Base-by-base conservation (phyloP, 768 basidiomycete genomes). In the Krasilnikovozyma curviuscula region DNA sequence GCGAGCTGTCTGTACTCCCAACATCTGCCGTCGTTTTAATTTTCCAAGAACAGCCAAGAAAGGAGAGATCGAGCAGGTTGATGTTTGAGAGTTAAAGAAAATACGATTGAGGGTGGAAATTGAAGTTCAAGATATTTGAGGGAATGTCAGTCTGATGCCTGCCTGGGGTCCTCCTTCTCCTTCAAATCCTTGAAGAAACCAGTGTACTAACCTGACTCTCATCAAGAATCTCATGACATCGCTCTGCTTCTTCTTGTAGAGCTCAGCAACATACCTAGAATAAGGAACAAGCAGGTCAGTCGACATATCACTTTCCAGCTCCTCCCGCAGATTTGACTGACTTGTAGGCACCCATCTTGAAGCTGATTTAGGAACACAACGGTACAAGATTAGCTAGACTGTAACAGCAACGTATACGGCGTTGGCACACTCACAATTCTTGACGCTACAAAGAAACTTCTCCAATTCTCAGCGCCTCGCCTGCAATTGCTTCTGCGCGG, bases 1-100 rank as follows among this genome's bases (percentile, higher is more conserved):
- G 93, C 86, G 62, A 97, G 70, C 67, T 98, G 93, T 57, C 93
- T 83, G 72, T 88, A 93, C 65, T 95, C 89, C 89, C 89, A 93
- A 76, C 86, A 91, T 60, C 83, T 85, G 48, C 5, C n/a, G n/a
- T n/a, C n/a, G n/a, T n/a, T n/a, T n/a, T n/a, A n/a, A n/a, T n/a
- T n/a, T n/a, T n/a, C n/a, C n/a, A n/a, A n/a, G 25, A 5, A 16
- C 38, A 7, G 7, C 6, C 29, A 14, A 27, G 37, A 18, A 37
- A 4, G 23, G 35, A 13, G 31, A 19, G n/a, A 7, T 31, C 37
- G 27, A 29, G 46, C 9, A 29, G 21, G 12, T n/a, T 10, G 3
- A 29, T n/a, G n/a, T n/a, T n/a, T n/a, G 46, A 29, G 8, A 47
- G 16, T 19, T 18, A 12, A 25, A 24, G 37, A 34, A 18, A 34